These are phyloP conservation scores for Trichoderma endophyticum DNA, from an alignment of 2,329 filamentous ascomycete species.

Conservation along the genomic window DNA sequence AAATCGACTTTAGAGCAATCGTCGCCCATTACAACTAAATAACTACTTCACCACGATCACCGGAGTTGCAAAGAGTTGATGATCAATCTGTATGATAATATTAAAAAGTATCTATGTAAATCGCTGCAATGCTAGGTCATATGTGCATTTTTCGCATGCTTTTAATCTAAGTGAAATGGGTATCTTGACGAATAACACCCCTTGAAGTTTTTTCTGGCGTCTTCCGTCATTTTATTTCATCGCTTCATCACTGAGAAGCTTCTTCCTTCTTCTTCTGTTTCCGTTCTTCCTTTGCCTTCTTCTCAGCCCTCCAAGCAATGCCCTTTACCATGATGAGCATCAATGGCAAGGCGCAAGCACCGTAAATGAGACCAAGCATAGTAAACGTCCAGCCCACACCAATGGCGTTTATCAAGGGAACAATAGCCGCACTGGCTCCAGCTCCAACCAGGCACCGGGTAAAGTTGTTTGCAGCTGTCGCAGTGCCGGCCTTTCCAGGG, in stretches of 20 bases:
- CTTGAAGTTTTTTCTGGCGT: neutral
- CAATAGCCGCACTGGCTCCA: conserved; percentile 48
- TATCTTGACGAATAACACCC: neutral
- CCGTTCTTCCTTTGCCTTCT: conserved; percentile 28
- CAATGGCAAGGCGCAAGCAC: conserved; percentile 40
- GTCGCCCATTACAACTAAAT: neutral
- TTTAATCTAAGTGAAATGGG: neutral
- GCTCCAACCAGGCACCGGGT: conserved; percentile 55
- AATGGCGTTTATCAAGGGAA: conserved; percentile 50
- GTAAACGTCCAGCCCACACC: conserved; percentile 53
- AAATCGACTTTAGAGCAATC: neutral
- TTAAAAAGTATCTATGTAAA: neutral
- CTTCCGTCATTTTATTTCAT: neutral
- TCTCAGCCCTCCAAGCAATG: conserved; percentile 41
- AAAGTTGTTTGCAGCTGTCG: conserved; percentile 56
- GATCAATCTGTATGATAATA: neutral
- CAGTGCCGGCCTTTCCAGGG: conserved; percentile 49
- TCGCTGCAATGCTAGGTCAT: neutral
- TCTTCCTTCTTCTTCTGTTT: conserved; percentile 23
- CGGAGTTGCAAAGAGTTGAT: neutral
- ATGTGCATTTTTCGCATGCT: neutral
- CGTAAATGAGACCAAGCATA: conserved; percentile 42
- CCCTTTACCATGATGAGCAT: conserved; percentile 42
- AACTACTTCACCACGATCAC: too few relatives aligned
- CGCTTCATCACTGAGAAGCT: neutral